Evolutionary conservation across 2,329 filamentous ascomycete genomes (phyloP).

Genomic region (Aspergillus quadricinctus): DNA sequence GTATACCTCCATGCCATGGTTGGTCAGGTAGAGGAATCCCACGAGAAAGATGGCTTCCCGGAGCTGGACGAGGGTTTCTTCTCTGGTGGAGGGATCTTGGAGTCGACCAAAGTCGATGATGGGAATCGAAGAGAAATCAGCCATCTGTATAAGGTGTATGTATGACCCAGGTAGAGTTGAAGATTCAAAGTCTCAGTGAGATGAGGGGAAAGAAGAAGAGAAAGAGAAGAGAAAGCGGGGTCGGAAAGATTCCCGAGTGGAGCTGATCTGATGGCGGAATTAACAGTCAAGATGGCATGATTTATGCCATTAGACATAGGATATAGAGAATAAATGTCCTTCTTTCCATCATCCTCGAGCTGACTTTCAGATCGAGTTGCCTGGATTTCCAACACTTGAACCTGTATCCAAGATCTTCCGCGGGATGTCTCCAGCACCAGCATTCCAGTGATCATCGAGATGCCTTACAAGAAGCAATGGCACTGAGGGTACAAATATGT

Average conservation of each 20-base stretch:
- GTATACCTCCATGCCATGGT: slow-evolving; percentile 31
- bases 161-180: neutral
- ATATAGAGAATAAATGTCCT: no score
- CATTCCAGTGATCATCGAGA: no score
- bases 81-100: slow-evolving; percentile 19
- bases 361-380: no score
- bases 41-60: slow-evolving; percentile 33
- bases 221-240: neutral
- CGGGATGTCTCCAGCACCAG: no score
- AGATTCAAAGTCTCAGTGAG: neutral
- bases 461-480: no score
- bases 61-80: slow-evolving; percentile 20
- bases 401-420: no score
- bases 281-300: neutral
- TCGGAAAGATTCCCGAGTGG: neutral
- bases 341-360: neutral
- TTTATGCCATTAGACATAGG: no score
- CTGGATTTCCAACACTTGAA: no score
- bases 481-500: no score
- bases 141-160: slow-evolving; percentile 9
- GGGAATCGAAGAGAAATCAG: slow-evolving; percentile 27
- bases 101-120: slow-evolving; percentile 27
- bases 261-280: neutral
- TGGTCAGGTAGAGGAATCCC: slow-evolving; percentile 33
- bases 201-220: neutral